Evolutionary conservation across 805 yeast genomes (phyloP), one percentile per base, ranked within the genome.

Genomic region (Pichia rugopelliculosa): DNA sequence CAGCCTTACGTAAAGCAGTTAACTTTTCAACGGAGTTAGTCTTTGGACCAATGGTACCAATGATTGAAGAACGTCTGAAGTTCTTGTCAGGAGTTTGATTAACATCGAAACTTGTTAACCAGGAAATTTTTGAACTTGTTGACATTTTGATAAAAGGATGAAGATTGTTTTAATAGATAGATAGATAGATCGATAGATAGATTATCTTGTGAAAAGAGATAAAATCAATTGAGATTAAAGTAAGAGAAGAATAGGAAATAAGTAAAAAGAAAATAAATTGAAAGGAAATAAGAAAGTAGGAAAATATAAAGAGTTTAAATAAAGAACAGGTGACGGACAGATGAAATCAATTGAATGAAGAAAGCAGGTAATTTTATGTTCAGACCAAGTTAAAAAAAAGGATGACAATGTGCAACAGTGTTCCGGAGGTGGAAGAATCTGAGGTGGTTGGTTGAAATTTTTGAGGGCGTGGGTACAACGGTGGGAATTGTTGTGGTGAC

Each of bases 31-130:
- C 90, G 60, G 75, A 70, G 81, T 93, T 93, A 72, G 98, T 87
- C 76, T 88, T 89, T 65, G 99, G 99, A 62, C 99, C 99, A 71
- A 93, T 93, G 60, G 99, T 93, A 69, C 98, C 97, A 65, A 93
- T 90, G 73, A 93, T 93, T 55, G 97, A 86, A 53, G 96, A 85
- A 71, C 96, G 88, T 75, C 99, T 89, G 67, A 75, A 76, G 69
- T 79, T 79, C 67, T 79, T 75, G 67, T 84, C 85, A 53, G 96
- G 95, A 61, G 83, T 79, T 57, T 77, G 77, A 57, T 76, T 68
- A 57, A 82, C 76, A 72, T 89, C 82, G 66, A 89, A 80, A 60
- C 79, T 71, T 61, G 87, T 75, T 70, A 90, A 79, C 96, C 96
- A 90, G 65, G 80, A 80, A 67, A 89, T 68, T 71, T 73, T 74